phyloP scores from a whole-genome alignment of 306 rosid species.

The Abrus pulchellus region DNA sequence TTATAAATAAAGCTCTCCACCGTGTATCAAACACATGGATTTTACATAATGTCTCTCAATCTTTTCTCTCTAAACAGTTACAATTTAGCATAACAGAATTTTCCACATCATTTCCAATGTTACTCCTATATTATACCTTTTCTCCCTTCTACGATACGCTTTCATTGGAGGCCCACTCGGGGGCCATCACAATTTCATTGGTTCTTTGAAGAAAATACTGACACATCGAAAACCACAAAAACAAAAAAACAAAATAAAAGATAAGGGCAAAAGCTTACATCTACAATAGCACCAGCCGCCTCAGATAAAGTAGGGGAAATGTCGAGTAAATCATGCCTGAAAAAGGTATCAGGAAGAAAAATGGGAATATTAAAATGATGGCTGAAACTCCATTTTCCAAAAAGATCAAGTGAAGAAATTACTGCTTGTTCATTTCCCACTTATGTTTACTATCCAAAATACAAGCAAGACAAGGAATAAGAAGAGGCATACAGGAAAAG shows the following conservation, averaged over 20 bases:
- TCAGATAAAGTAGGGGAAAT: conserved; percentile 90
- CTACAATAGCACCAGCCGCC: conserved; percentile 97
- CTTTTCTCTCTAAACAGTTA: too few species aligned
- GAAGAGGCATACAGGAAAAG: conserved; percentile 70
- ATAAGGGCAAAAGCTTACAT: conserved; percentile 58
- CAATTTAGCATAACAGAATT: too few species aligned
- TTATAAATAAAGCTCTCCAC: too few species aligned
- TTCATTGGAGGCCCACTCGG: too few species aligned
- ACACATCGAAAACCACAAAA: conserved; percentile 23
- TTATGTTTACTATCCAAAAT: conserved; percentile 14
- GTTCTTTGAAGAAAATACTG: background rate
- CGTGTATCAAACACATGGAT: too few species aligned
- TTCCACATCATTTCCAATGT: too few species aligned
- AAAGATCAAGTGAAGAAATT: conserved; percentile 30
- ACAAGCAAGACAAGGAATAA: conserved; percentile 24
- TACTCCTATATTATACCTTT: too few species aligned
- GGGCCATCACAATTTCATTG: background rate
- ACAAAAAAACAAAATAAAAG: conserved; percentile 1
- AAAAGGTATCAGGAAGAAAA: conserved; percentile 36
- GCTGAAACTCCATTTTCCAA: background rate
- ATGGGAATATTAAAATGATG: background rate
- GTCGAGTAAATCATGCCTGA: conserved; percentile 89
- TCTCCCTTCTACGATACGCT: too few species aligned
- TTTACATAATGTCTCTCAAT: too few species aligned
- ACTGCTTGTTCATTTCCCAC: background rate